Evolutionary conservation across 2,329 filamentous ascomycete genomes (phyloP), one percentile per base, ranked within the genome.

Genomic region (Dryadomyces quercivorus): DNA sequence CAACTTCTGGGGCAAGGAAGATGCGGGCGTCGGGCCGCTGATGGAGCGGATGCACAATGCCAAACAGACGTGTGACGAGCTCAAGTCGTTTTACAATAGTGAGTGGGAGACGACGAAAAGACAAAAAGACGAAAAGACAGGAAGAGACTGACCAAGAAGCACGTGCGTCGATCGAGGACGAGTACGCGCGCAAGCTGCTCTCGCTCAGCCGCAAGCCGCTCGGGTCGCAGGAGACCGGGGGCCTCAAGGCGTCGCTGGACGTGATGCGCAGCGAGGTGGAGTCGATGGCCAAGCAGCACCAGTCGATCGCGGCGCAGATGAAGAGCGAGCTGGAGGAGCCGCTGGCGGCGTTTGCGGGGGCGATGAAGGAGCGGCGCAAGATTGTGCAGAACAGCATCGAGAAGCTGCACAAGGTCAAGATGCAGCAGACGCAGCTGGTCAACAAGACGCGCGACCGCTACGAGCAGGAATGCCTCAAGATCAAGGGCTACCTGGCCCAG

Each of bases 1-100:
- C 74, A 98, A 98, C 69, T 98, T 98, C 71, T 98, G 93, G 93
- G 93, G 93, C 60, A 97, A 95, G 76, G 92, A 97, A 69, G 93
- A 98, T 76, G 93, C 92, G 52, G 94, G 93, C 67, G 91, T 98
- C 65, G 78, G 78, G 48, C 94, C 93, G 56, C 81, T 98, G 65
- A 78, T 98, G 34, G 88, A 92, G 68, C 92, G 93, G 65, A 95
- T 98, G 89, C 85, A 89, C 66, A 85, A 84, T 69, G 89, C 93
- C 50, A 98, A 98, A 75, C 82, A 86, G 64, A 96, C 93, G 26
- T 91, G 86, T 67, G 94, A 98, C 70, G 93, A 98, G 71, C 71
- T 98, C 51, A 92, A 88, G 66, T 76, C 85, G 10, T 98, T 98
- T 72, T 98, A 98, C 69, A 82, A 77, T 59, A 31, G 26, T 31